These are phyloP conservation scores for Harringtonia aguacate DNA, from an alignment of 2,329 filamentous ascomycete genomes.

Conservation along the genomic window DNA sequence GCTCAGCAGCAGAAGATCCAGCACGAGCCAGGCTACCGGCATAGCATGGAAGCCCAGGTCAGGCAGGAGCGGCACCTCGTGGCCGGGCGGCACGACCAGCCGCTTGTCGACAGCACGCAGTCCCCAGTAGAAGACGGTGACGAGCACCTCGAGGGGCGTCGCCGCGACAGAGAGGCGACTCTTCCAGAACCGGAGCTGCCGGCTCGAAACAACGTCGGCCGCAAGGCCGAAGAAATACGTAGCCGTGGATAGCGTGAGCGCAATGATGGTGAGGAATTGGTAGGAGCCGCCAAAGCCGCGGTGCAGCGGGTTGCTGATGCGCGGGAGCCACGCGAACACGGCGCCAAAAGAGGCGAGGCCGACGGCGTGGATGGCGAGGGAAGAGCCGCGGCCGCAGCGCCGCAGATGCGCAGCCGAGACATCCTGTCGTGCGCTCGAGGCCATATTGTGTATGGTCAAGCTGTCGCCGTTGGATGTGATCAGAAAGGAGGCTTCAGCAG, in stretches of 20 bases:
- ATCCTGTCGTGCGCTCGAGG: too few species aligned
- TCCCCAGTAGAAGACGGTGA: conserved; percentile 62
- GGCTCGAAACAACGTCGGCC: conserved; percentile 51
- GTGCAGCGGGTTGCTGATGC: conserved; percentile 27
- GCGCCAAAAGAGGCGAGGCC: background rate
- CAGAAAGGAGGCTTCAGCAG: too few species aligned
- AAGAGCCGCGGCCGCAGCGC: background rate
- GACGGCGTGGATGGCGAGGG: background rate
- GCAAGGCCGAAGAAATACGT: conserved; percentile 43
- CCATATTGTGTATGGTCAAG: too few species aligned
- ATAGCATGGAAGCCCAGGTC: conserved; percentile 54
- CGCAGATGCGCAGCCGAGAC: too few species aligned
- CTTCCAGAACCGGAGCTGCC: conserved; percentile 50
- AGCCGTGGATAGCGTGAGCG: conserved; percentile 45
- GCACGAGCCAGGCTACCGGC: conserved; percentile 50
- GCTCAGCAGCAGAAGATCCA: conserved; percentile 56
- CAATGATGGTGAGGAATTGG: conserved; percentile 64
- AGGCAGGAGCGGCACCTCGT: conserved; percentile 41
- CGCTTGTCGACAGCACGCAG: conserved; percentile 44
- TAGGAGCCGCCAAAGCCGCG: conserved; percentile 43
- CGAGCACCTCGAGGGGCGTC: conserved; percentile 57
- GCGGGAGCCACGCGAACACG: background rate
- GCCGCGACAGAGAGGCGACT: conserved; percentile 54
- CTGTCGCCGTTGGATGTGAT: too few species aligned
- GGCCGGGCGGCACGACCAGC: conserved; percentile 40